phyloP scores from a whole-genome alignment of 805 yeast species.

The Cyberlindnera petersonii region DNA sequence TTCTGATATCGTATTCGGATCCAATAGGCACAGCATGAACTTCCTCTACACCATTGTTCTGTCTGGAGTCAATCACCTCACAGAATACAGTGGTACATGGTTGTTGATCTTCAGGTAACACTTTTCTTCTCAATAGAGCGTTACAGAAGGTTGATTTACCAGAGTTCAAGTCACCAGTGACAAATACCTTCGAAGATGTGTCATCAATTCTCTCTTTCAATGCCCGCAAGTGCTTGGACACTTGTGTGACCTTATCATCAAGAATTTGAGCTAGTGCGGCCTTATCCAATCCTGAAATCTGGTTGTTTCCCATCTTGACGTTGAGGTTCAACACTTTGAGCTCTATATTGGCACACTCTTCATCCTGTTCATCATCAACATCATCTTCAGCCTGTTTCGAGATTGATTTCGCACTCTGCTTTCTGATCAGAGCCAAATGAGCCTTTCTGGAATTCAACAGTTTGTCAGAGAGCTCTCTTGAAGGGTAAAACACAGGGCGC shows the following conservation, averaged over 20 bases:
- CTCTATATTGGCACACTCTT: conserved; percentile 30
- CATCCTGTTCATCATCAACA: conserved; percentile 14
- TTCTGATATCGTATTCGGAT: conserved; percentile 35
- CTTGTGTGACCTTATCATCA: conserved; percentile 61
- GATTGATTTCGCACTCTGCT: conserved; percentile 23
- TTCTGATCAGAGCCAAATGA: conserved; percentile 48
- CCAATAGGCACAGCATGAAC: conserved; percentile 85
- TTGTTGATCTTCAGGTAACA: conserved; percentile 94
- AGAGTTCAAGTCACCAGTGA: conserved; percentile 95
- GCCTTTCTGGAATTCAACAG: conserved; percentile 47
- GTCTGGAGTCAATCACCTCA: conserved; percentile 83
- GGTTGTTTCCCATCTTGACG: conserved; percentile 46
- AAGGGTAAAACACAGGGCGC: conserved; percentile 63
- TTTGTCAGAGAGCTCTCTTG: conserved; percentile 30
- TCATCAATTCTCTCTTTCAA: conserved; percentile 84
- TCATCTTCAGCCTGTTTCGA: conserved; percentile 22
- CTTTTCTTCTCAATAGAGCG: conserved; percentile 69
- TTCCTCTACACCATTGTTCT: conserved; percentile 74
- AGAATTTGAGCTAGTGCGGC: conserved; percentile 65
- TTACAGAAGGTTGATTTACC: conserved; percentile 97
- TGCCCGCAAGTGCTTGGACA: conserved; percentile 62
- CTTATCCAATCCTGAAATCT: conserved; percentile 59
- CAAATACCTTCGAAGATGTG: conserved; percentile 87
- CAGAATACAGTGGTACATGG: conserved; percentile 97
- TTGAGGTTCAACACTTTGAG: conserved; percentile 63